These are phyloP conservation scores for Adansonia madagascariensis DNA, from an alignment of 441 rosid genomes.

Conservation along the genomic window DNA sequence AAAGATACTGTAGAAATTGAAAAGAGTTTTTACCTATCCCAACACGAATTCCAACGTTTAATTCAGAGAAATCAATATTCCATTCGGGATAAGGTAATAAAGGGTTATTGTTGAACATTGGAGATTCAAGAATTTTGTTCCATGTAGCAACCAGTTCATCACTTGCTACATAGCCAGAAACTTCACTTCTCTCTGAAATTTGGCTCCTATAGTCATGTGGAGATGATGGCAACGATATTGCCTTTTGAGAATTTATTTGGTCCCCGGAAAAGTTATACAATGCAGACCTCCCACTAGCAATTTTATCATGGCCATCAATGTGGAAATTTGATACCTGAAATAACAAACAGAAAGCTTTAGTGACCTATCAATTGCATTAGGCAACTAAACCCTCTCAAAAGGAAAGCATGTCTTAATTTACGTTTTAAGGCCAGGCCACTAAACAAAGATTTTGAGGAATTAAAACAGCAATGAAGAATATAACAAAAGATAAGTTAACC, in stretches of 20 bases:
- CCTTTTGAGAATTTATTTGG: constrained; percentile 76
- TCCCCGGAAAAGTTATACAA: constrained; percentile 53
- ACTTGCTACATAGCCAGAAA: constrained; percentile 45
- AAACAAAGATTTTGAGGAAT: not conserved
- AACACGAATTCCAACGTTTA: constrained; percentile 93
- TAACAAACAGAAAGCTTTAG: constrained; percentile 16
- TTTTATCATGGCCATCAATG: constrained; percentile 59
- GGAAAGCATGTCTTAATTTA: not conserved
- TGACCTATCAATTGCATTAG: constrained; percentile 7
- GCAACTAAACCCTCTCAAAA: not conserved
- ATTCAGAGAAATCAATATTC: constrained; percentile 92
- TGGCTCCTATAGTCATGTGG: constrained; percentile 83
- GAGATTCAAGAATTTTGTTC: constrained; percentile 94
- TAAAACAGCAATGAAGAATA: constrained; percentile 12
- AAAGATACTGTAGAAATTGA: not conserved
- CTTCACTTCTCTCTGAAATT: constrained; percentile 55
- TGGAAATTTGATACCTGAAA: constrained; percentile 61
- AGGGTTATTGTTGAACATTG: constrained; percentile 73
- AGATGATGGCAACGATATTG: constrained; percentile 93
- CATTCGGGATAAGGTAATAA: constrained; percentile 85
- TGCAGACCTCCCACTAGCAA: constrained; percentile 72
- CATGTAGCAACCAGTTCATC: constrained; percentile 66
- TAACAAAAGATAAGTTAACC: constrained; percentile 1
- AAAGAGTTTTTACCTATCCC: constrained; percentile 76
- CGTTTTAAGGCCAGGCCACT: not conserved